Evolutionary conservation across 495 filamentous ascomycete genomes (phyloP), one percentile per base, ranked within the genome.

Genomic region (Penicillium turbatum): DNA sequence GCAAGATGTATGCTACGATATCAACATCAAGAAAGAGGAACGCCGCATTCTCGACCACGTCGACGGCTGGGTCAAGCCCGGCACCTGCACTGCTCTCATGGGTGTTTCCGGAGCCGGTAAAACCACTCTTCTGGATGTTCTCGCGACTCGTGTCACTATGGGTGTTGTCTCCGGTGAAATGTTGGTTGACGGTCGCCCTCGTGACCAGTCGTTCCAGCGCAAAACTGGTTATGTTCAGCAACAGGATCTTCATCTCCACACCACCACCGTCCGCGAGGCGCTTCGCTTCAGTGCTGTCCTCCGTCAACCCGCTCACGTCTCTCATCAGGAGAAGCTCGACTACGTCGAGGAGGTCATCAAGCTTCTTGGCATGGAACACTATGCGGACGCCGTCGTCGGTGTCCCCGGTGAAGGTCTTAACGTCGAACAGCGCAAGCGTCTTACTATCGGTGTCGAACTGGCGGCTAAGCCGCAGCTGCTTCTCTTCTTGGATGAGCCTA

Each of bases 161-260:
- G 80, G 81, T 55, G 72, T 78, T 16, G 74, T 84, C 2, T 67
- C 64, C 10, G 80, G 79, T 31, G 74, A 80, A 44, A 78, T 83
- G 67, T 58, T 82, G 45, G 78, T 83, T 15, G 76, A 82, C 51
- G 80, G 80, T 11, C 59, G 69, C 26, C 71, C 69, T 32, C 67
- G 86, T 15, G 88, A 95, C 62, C 75, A 80, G 15, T 89, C 87
- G 0, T 96, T 96, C 79, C 90, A 93, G 64, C 86, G 91, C 31
- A 93, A 93, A 74, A 96, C 91, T 3, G 92, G 92, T 24, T 97
- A 96, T 60, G 92, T 93, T 16, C 90, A 97, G 62, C 92, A 97
- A 67, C 90, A 95, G 70, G 92, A 97, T 81, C 80, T 97, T 8
- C 92, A 96, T 68, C 78, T 95, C 21, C 77, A 86, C 32, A 95